Base-by-base conservation (phyloP, 2,329 filamentous ascomycete genomes). In the Raffaelea albimanens region DNA sequence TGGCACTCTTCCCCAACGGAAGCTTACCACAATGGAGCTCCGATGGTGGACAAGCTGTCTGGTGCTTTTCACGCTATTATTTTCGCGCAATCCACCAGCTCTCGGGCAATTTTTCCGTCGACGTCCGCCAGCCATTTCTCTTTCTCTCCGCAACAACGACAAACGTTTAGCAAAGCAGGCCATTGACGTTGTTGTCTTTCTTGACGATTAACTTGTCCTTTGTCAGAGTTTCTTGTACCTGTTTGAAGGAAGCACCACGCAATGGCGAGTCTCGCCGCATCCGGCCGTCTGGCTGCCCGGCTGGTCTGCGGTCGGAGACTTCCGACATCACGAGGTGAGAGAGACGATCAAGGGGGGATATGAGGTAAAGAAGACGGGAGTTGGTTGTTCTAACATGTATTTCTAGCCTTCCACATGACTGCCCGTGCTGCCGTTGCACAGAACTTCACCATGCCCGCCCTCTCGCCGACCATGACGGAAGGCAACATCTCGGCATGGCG, bases 381-480 rank as follows among this genome's bases (percentile, higher is more conserved):
- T 41, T 41, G n/a, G 23, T 48, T 10, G 16, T 16, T 10, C 31
- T 10, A 34, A 9, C 16, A 34, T n/a, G n/a, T n/a, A 34, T 16
- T 34, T 18, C 41, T 58, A 88, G 85, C 76, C 58, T 80, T 86
- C 63, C 73, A 76, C 55, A 78, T 81, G 39, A 79, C 78, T 47
- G 67, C 80, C 49, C 68, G 74, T 56, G 73, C 71, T 58, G 73
- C 83, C 57, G 87, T 84, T 44, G 88, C 87, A 21, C 83, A 89
- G 55, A 93, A 90, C 67, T 89, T 94, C 68, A 85, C 82, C 47
- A 95, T 95, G 89, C 88, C 88, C 22, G 88, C 88, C 38, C 76
- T 95, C 53, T 94, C 87, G 52, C 88, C 88, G 48, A 95, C 88
- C 49, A 95, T 95, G 88, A 95, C 87, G 53, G 88, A 95, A 67